Base-by-base conservation (phyloP, 257 asterid genomes). In the Solanum tarijense region DNA sequence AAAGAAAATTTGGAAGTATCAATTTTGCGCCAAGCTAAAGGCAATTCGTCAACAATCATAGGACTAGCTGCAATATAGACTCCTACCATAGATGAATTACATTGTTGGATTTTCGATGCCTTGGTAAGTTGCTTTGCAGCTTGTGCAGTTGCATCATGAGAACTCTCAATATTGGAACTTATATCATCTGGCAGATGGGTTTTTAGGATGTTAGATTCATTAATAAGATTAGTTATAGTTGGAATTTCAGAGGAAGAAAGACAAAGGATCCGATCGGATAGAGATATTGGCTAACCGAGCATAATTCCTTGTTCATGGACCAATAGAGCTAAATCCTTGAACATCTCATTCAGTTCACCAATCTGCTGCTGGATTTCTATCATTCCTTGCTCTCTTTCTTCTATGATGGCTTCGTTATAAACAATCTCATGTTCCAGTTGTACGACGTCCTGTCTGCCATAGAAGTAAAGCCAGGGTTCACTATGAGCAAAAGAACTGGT, bases 321-420 rank as follows among this genome's bases (percentile, higher is more conserved):
- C 83, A 96, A 89, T 36, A 97, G 96, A 0, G 97, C 98, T 18
- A 97, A 93, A 91, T 96, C 99, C 91, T 95, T 97, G 95, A 97
- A 96, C 84, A 97, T 95, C 91, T 94, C 98, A 89, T 95, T 96
- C 72, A 97, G 98, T 95, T 97, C 98, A 52, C 98, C 98, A 79
- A 97, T 97, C 90, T 96, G 98, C 66, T 97, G 95, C 68, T 96
- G 98, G 72, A 97, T 94, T 92, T 97, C 99, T 66, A 94, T 92
- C 88, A 95, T 95, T 12, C 98, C 98, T 84, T 93, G 99, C 23
- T 97, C 98, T 88, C 98, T 92, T 92, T 97, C 99, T 92, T 97
- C 98, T 87, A 96, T 95, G 83, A 95, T 94, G 83, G 98, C 96
- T 89, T 93, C 96, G 68, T 97, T 96, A 90, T 93, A 94, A 86